A percentile compares a stretch with the other conserved stretches of the same genome.
Conservation (phyloP, 768 basidiomycete species). For the Boletus fagicola region DNA sequence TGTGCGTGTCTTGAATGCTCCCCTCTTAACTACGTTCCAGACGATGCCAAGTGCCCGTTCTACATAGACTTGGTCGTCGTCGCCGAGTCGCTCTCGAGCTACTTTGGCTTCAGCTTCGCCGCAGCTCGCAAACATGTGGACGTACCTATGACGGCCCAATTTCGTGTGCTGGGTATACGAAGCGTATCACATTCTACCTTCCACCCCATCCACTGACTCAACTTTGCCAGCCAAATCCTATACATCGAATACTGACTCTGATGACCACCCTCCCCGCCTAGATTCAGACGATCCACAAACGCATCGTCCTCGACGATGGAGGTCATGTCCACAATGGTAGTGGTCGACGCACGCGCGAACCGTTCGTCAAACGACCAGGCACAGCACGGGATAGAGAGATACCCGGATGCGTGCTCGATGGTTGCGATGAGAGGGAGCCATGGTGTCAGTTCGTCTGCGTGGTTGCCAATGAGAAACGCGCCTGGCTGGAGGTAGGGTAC, state of each 20-base stretch:
- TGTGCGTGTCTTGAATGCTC: constrained; percentile 66
- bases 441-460: constrained; percentile 94
- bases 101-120: background rate
- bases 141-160: constrained; percentile 89
- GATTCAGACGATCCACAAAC: constrained; percentile 47
- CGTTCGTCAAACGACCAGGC: constrained; percentile 74
- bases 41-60: constrained; percentile 54
- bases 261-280: constrained; percentile 60
- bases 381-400: constrained; percentile 88
- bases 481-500: constrained; percentile 40
- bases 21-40: constrained; percentile 53
- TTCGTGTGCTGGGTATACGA: constrained; percentile 89
- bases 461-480: constrained; percentile 88
- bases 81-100: constrained; percentile 30
- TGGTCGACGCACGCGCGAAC: constrained; percentile 50
- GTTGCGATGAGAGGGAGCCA: constrained; percentile 87
- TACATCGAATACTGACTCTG: constrained; percentile 78
- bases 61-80: constrained; percentile 9
- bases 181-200: constrained; percentile 80
- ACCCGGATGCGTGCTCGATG: constrained; percentile 57
- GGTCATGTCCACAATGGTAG: constrained; percentile 23
- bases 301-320: constrained; percentile 24
- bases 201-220: constrained; percentile 80
- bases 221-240: constrained; percentile 78
- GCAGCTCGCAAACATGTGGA: constrained; percentile 6